These are phyloP conservation scores for Xylariaceae sp. DNA, from an alignment of 2,329 filamentous ascomycete genomes.

Conservation along the genomic window DNA sequence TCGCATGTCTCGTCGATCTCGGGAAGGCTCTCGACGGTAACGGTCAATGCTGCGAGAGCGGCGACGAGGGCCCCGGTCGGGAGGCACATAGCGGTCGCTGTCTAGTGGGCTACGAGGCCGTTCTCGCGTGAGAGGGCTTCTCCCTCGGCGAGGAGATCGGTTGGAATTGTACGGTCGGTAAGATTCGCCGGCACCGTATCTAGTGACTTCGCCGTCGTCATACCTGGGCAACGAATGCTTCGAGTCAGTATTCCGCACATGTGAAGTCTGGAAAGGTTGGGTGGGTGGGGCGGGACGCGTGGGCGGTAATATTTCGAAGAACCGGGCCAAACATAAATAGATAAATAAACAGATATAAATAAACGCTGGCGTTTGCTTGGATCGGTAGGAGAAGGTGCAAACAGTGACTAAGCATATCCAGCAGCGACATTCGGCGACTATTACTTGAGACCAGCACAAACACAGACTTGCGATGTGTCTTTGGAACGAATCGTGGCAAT, in stretches of 20 bases:
- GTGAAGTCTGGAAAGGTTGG: neutral
- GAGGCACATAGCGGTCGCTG: conserved; percentile 40
- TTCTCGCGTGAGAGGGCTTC: conserved; percentile 29
- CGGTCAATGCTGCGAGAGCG: conserved; percentile 40
- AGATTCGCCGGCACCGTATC: conserved; percentile 57
- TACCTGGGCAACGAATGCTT: conserved; percentile 37
- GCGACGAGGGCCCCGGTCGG: conserved; percentile 37
- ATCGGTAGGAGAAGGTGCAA: neutral
- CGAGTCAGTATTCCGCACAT: neutral
- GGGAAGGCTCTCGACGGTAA: conserved; percentile 36
- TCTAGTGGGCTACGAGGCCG: conserved; percentile 36
- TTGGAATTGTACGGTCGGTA: conserved; percentile 54
- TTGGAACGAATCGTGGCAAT: neutral
- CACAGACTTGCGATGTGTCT: neutral
- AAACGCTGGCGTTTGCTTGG: no score
- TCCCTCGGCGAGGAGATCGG: conserved; percentile 40
- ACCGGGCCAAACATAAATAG: no score
- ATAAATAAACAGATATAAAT: no score
- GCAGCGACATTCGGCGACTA: no score
- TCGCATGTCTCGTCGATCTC: conserved; percentile 28
- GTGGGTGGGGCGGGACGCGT: neutral
- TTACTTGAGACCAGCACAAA: neutral
- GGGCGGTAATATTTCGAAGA: neutral
- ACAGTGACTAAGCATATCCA: no score
- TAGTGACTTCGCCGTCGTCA: conserved; percentile 57